These are phyloP conservation scores for Colletotrichum spinosum DNA, from an alignment of 2,329 filamentous ascomycete species.

Conservation along the genomic window DNA sequence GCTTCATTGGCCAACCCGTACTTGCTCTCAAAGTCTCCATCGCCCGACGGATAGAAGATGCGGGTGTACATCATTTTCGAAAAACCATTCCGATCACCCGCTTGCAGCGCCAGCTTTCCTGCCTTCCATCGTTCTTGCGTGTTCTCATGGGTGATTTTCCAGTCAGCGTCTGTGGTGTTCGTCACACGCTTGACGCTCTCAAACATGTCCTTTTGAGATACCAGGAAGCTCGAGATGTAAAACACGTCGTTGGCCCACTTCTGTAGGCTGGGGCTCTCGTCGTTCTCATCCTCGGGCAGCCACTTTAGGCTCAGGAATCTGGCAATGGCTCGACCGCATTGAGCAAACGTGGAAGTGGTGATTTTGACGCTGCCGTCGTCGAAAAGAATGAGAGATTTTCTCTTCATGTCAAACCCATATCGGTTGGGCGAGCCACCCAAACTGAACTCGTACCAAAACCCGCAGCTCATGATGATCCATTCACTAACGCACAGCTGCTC, in stretches of 20 bases:
- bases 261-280: constrained; percentile 31
- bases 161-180: constrained; percentile 68
- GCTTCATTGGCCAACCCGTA: constrained; percentile 57
- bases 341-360: constrained; percentile 69
- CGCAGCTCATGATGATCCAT: constrained; percentile 52
- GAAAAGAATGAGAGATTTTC: constrained; percentile 56
- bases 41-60: constrained; percentile 59
- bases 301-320: constrained; percentile 54
- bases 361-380: constrained; percentile 69
- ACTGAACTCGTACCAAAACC: constrained; percentile 67
- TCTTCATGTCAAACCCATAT: constrained; percentile 63
- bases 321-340: constrained; percentile 59
- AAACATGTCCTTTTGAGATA: constrained; percentile 75
- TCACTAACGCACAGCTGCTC: constrained; percentile 47
- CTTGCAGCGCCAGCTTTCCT: constrained; percentile 57
- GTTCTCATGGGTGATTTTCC: constrained; percentile 65
- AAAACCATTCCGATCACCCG: constrained; percentile 56
- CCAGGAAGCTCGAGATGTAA: constrained; percentile 66
- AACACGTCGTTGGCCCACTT: constrained; percentile 59
- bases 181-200: constrained; percentile 69
- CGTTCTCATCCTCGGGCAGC: constrained; percentile 27
- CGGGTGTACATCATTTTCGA: constrained; percentile 65
- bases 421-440: constrained; percentile 46
- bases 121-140: constrained; percentile 60
- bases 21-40: constrained; percentile 56